Base-by-base conservation (phyloP, 306 rosid genomes). In the Prosopis cineraria region DNA sequence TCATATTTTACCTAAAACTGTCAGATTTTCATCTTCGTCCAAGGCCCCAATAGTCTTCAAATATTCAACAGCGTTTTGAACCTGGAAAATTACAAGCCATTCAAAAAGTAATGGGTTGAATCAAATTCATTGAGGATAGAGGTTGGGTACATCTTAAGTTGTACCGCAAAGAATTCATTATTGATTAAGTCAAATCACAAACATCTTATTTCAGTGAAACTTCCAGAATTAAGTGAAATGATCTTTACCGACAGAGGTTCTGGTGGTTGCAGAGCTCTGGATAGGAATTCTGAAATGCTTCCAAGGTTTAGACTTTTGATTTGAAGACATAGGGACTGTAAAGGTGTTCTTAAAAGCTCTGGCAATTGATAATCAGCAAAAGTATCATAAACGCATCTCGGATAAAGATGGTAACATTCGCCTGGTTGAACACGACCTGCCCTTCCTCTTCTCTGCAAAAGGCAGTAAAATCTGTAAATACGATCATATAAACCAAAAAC, bases 341-440 rank as follows among this genome's bases (percentile, higher is more conserved):
- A 81, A 74, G 99, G 99, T 31, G 98, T 93, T 88, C 99, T 90
- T 82, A 96, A 85, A 81, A 96, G 93, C 89, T 96, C 98, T 9
- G 97, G 98, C 77, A 96, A 77, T 78, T 93, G 99, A 86, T 91
- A 96, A 77, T 93, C 99, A 47, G 87, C 84, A 90, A 96, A 96
- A 44, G 92, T 92, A 12, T 91, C 90, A 80, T 85, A 88, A 48
- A 93, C 99, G 77, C 96, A 88, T 88, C 89, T 87, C 79, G 99
- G 99, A 79, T 89, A 96, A 80, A 96, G 94, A 86, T 90, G 96
- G 78, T 87, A 96, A 76, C 99, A 96, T 69, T 93, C 97, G 39
- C 97, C 98, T 24, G 99, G 89, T 82, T 91, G 98, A 83, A 93
- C 97, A 65, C 99, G 98, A 50, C 99, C 99, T 73, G 99, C 98